Evolutionary conservation across 495 filamentous ascomycete species (phyloP), one percentile per base, ranked within the genome.

Genomic region (Lepidopterella palustris): DNA sequence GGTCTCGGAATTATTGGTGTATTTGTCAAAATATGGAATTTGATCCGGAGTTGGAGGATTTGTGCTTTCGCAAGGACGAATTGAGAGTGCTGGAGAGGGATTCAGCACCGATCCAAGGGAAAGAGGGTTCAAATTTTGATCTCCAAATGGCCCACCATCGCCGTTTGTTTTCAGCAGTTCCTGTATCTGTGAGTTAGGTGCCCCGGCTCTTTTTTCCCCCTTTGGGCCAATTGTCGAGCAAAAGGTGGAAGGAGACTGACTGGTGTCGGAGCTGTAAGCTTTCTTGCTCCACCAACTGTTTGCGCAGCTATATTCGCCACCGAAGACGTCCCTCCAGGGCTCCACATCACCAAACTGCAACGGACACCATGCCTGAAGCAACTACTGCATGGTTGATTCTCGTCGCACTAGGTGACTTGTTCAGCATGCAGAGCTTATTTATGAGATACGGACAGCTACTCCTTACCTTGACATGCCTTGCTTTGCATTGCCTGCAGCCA

Each of bases 381-480:
- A 27, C 25, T 57, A 5, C 53, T 54, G 50, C 63, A 65, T 29
- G 63, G 63, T 25, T 45, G 60, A 18, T 58, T 53, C 42, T 65
- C 63, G 32, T 65, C 63, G 49, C 63, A 65, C 63, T 65, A n/a
- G 23, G 21, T 10, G 32, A n/a, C 11, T 27, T 23, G 2, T 40
- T 53, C 56, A 58, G 48, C 32, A 42, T 42, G 35, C 35, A 13
- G 29, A 8, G 18, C n/a, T n/a, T n/a, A n/a, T n/a, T n/a, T n/a
- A n/a, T n/a, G n/a, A n/a, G n/a, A n/a, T n/a, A n/a, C n/a, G 21
- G 9, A 13, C 24, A 54, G 6, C 15, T 28, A 3, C 24, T 26
- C 29, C 63, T 53, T 20, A 63, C 63, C 45, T 66, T 66, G 1
- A 66, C 63, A 39, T 66, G 63, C 25, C 63, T 51, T 6, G 63